Evolutionary conservation across 768 basidiomycete genomes (phyloP).

Genomic region (Roridomyces roridus): DNA sequence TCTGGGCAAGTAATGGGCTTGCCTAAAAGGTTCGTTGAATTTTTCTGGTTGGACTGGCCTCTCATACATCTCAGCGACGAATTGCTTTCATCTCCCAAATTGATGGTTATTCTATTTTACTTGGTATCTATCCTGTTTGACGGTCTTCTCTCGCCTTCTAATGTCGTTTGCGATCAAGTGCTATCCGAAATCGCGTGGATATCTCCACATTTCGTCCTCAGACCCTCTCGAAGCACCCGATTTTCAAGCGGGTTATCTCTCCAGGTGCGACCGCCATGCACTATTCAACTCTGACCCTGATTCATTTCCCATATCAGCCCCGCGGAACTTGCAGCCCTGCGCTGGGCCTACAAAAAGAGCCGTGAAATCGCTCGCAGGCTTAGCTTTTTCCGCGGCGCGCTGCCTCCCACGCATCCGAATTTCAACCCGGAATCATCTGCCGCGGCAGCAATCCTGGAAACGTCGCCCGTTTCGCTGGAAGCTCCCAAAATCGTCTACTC

Average conservation of each 20-base stretch:
- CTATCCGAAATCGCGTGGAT: too few relatives aligned
- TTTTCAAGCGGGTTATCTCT: slow-evolving; percentile 38
- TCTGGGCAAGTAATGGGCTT: too few relatives aligned
- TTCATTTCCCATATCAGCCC: neutral
- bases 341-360: slow-evolving; percentile 44
- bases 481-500: too few relatives aligned
- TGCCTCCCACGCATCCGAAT: slow-evolving; percentile 24
- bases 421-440: too few relatives aligned
- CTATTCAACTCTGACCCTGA: too few relatives aligned
- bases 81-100: too few relatives aligned
- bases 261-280: too few relatives aligned
- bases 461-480: too few relatives aligned
- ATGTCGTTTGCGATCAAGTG: neutral
- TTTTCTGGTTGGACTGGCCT: too few relatives aligned
- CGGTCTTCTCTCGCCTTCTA: neutral
- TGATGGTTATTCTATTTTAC: too few relatives aligned
- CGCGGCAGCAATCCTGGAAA: slow-evolving; percentile 9
- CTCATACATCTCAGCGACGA: too few relatives aligned
- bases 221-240: slow-evolving; percentile 37
- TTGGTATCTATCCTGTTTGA: too few relatives aligned
- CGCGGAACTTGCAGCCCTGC: slow-evolving; percentile 35
- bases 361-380: slow-evolving; percentile 49
- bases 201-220: slow-evolving; percentile 40
- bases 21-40: slow-evolving; percentile 39
- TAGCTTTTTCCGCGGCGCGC: slow-evolving; percentile 29